Base-by-base conservation (phyloP, 352 stramenopile genomes). In the Blastocystis sp. region DNA sequence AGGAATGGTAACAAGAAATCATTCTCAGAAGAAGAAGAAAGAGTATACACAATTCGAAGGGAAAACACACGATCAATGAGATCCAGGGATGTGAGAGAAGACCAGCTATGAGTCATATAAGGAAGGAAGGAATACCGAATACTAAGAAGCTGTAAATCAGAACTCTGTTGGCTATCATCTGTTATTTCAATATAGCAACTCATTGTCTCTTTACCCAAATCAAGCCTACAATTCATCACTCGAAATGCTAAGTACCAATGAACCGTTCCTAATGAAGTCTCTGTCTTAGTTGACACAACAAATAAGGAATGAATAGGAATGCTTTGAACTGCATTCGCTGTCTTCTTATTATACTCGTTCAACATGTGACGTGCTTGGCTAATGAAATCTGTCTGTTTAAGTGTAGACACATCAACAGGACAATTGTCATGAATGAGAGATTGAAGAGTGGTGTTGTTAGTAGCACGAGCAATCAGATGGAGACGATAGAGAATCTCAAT, bases 161-260 rank as follows among this genome's bases (percentile, higher is more conserved):
- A n/a, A 19, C n/a, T 49, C 52, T 27, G 16, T 27, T 80, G 6
- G 12, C 59, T 42, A n/a, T 21, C n/a, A 32, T 42, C 6, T 12
- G 11, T 59, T 9, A 80, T 27, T 39, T 80, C 69, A 32, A 80
- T 37, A 37, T 80, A 80, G 69, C 37, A 80, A 6, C 46, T 58
- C 14, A 80, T 32, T 27, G 69, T 80, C 27, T 80, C 69, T 37
- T 80, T 80, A 0, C 69, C 69, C 11, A 80, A 61, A 80, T 80
- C 69, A 11, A 80, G 69, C 69, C 69, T 80, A 78, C 37, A 9
- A 27, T 59, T 11, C 21, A 35, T 46, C 58, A 5, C 11, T 16
- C 1, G 5, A 63, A 11, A 32, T 19, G 32, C 0, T 6, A 11
- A 7, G 21, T 32, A 80, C 69, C 69, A 80, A 11, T 27, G 32